Evolutionary conservation across 176 grass and related monocot genomes (phyloP), one percentile per base, ranked within the genome.

Genomic region (Poa pratensis): DNA sequence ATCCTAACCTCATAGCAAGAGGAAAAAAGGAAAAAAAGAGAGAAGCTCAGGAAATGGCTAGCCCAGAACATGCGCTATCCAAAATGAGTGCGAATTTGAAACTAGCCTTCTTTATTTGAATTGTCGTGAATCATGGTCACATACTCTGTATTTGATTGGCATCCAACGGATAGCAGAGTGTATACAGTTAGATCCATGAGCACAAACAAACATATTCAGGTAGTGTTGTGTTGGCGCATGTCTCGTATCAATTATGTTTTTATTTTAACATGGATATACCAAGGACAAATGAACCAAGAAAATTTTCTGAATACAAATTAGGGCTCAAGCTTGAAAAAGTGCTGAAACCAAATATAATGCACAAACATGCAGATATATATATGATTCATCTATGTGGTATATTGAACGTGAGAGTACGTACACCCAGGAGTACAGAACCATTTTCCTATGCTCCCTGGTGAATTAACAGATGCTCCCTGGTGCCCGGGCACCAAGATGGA

Each of bases 321-420:
- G 28, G 27, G 1, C 51, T 39, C 10, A 71, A 73, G 20, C 23
- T 40, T 73, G 28, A 86, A 63, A 79, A 76, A 24, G 69, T 82
- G 49, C 39, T 82, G 27, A 84, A 50, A 77, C 30, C 20, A 80
- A 88, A 76, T 60, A 26, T 65, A 62, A 74, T 55, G 24, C 34
- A 12, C 0, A 69, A 82, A 84, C 22, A 55, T 82, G 22, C 54
- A 71, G 68, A 80, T 42, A n/a, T n/a, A n/a, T n/a, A n/a, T n/a
- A n/a, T n/a, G n/a, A n/a, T n/a, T n/a, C n/a, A n/a, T n/a, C n/a
- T n/a, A n/a, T n/a, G n/a, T n/a, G n/a, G n/a, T n/a, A n/a, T n/a
- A n/a, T n/a, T n/a, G n/a, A n/a, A n/a, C n/a, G n/a, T n/a, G n/a
- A n/a, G n/a, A n/a, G n/a, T n/a, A n/a, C n/a, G n/a, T n/a, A n/a